A percentile compares a stretch with the other conserved stretches of the same genome.
These are phyloP conservation scores for Phytophthora capsici DNA, from an alignment of 352 stramenopile species.

Conservation along the genomic window DNA sequence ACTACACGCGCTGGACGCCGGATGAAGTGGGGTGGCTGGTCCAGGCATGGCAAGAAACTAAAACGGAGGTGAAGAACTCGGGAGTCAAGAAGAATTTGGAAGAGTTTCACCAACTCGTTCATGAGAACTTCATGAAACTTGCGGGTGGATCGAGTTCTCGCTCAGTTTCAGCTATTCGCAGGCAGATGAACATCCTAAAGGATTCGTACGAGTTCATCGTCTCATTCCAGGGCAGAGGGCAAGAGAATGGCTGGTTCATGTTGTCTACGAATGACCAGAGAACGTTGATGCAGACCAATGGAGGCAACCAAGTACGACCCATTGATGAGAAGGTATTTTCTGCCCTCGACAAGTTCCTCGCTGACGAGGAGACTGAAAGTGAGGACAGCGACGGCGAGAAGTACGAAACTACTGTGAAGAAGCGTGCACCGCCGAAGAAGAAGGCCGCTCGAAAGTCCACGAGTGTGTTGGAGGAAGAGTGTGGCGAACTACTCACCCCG, in stretches of 20 bases:
- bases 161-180: not conserved
- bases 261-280: conserved; percentile 15
- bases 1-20: conserved; percentile 1
- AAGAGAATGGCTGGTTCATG: conserved; percentile 18
- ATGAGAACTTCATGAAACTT: conserved; percentile 14
- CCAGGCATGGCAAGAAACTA: conserved; percentile 18
- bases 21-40: conserved; percentile 24
- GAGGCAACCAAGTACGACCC: conserved; percentile 11
- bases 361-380: not conserved
- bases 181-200: conserved; percentile 11
- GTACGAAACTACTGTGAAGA: conserved; percentile 8
- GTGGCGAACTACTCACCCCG: conserved; percentile 5
- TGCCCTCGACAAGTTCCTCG: conserved; percentile 12
- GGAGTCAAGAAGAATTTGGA: not conserved
- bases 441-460: not conserved
- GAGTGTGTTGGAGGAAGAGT: conserved; percentile 24
- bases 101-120: conserved; percentile 13
- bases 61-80: not conserved
- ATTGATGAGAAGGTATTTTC: conserved; percentile 21
- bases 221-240: conserved; percentile 2
- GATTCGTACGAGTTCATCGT: conserved; percentile 23
- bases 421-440: not conserved
- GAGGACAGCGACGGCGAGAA: conserved; percentile 23
- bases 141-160: conserved; percentile 11
- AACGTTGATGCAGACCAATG: conserved; percentile 28